Conservation (phyloP, 129 eudicot genomes). For the Apium graveolens region DNA sequence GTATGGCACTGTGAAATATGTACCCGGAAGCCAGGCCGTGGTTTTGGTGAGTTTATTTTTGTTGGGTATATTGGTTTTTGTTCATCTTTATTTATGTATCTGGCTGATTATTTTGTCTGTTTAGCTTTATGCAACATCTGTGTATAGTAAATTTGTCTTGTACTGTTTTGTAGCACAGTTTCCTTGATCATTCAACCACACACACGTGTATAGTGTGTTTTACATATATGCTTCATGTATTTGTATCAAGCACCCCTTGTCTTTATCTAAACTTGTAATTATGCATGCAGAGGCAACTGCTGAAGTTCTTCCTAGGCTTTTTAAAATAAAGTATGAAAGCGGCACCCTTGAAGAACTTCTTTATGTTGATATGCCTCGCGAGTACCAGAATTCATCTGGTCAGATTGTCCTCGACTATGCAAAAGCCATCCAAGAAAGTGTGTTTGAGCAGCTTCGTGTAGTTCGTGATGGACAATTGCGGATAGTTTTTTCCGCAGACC, state of each 20-base stretch:
- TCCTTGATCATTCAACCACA: no score
- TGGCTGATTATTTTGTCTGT: neutral
- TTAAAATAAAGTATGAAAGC: conserved; percentile 93
- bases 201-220: neutral
- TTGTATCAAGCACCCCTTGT: no score
- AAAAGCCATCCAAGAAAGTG: conserved; percentile 98
- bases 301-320: conserved; percentile 95
- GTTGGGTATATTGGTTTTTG: neutral
- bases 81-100: neutral
- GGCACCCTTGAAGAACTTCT: conserved; percentile 94
- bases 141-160: neutral
- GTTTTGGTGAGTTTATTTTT: conserved; percentile 60
- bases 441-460: conserved; percentile 97
- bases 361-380: conserved; percentile 95
- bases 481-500: conserved; percentile 82
- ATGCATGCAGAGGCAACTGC: conserved; percentile 77
- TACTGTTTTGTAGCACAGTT: no score
- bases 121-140: neutral
- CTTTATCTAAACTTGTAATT: conserved; percentile 12
- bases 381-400: conserved; percentile 91
- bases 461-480: conserved; percentile 98
- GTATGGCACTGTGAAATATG: conserved; percentile 99
- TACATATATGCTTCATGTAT: neutral
- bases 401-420: conserved; percentile 96
- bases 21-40: conserved; percentile 98